phyloP scores from a whole-genome alignment of 179 eudicot species.

The Silene noctiflora region DNA sequence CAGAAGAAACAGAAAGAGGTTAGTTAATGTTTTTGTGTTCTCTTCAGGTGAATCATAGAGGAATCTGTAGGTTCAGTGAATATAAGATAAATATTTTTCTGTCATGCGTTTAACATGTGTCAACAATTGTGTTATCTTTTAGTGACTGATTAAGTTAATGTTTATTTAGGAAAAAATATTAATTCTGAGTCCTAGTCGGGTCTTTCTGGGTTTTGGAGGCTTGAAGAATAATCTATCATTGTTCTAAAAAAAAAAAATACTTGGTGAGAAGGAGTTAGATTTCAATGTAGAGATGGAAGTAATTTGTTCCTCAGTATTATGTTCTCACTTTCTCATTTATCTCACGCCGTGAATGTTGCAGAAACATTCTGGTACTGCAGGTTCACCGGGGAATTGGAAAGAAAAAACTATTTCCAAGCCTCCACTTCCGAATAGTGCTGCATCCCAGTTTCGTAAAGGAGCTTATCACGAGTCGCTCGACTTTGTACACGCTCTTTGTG shows the following conservation, averaged over 20 bases:
- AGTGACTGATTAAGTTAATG: not conserved
- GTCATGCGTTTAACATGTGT: not conserved
- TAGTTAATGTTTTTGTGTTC: conserved; percentile 27
- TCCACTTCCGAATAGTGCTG: conserved; percentile 72
- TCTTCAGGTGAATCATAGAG: not conserved
- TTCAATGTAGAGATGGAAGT: not conserved
- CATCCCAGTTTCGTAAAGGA: conserved; percentile 83
- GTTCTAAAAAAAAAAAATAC: conserved; percentile 1
- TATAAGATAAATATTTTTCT: not conserved
- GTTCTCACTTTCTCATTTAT: conserved; percentile 10
- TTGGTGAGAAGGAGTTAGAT: not conserved
- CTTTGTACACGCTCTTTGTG: conserved; percentile 90
- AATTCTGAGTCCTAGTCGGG: not conserved
- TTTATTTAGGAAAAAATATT: not conserved
- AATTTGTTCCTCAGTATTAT: not conserved
- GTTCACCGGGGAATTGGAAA: conserved; percentile 50
- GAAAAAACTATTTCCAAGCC: conserved; percentile 67
- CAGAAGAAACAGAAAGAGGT: conserved; percentile 72
- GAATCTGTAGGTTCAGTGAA: not conserved
- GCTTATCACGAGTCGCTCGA: conserved; percentile 95
- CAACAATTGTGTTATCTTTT: not conserved
- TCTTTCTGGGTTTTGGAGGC: not conserved
- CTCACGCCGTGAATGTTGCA: conserved; percentile 29
- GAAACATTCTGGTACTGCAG: conserved; percentile 50
- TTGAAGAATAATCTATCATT: not conserved